Conservation (phyloP, 2,329 filamentous ascomycete genomes). For the Colletotrichum chlorophyti region DNA sequence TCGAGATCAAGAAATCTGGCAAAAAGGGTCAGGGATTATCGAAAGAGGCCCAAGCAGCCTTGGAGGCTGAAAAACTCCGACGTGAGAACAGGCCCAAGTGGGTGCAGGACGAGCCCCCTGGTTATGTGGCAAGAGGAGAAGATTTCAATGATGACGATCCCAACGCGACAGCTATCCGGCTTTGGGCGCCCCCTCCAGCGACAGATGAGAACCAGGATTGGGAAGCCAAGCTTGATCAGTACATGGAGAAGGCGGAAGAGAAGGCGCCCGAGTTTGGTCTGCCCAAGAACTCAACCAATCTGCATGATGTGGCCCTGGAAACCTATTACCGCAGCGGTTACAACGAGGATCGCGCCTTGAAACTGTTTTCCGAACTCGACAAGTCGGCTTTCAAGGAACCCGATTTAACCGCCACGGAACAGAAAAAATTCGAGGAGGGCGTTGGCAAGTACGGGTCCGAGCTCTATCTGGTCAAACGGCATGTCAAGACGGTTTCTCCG, state of each 20-base stretch:
- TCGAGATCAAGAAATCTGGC: slow-evolving; percentile 82
- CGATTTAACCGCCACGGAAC: slow-evolving; percentile 76
- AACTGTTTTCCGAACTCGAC: slow-evolving; percentile 71
- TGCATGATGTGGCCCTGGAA: slow-evolving; percentile 82
- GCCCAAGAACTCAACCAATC: slow-evolving; percentile 80
- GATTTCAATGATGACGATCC: slow-evolving; percentile 76
- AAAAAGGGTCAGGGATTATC: slow-evolving; percentile 80
- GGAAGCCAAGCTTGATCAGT: slow-evolving; percentile 66
- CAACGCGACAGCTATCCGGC: slow-evolving; percentile 74
- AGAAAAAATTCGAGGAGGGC: slow-evolving; percentile 91
- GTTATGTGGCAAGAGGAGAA: slow-evolving; percentile 85
- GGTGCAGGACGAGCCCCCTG: slow-evolving; percentile 89
- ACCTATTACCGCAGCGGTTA: slow-evolving; percentile 77
- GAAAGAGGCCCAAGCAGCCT: slow-evolving; percentile 79
- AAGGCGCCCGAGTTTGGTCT: slow-evolving; percentile 74
- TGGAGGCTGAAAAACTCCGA: slow-evolving; percentile 82
- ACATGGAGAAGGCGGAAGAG: slow-evolving; percentile 73
- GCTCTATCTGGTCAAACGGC: slow-evolving; percentile 79
- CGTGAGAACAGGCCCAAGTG: slow-evolving; percentile 87
- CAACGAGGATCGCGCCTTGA: slow-evolving; percentile 73
- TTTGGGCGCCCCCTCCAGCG: slow-evolving; percentile 78
- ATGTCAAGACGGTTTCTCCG: slow-evolving; percentile 83
- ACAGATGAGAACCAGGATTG: slow-evolving; percentile 67
- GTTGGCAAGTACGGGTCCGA: slow-evolving; percentile 92
- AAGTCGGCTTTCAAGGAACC: slow-evolving; percentile 84